Percentiles rank a stretch among this genome's conserved stretches.
Conservation (phyloP, 345 rosid genomes). For the Linum tenue region DNA sequence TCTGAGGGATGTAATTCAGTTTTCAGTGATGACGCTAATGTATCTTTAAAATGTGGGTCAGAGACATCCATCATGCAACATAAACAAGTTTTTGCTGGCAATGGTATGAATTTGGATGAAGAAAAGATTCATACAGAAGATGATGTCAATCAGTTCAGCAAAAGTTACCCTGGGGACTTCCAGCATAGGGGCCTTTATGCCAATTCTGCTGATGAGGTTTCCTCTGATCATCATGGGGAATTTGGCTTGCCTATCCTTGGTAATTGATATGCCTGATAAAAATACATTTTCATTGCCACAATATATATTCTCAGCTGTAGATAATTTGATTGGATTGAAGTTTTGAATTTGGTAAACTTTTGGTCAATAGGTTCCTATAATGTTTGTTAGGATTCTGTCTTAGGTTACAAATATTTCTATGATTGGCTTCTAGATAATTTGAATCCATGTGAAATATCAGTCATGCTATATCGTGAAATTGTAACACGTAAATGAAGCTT, state of each 20-base stretch:
- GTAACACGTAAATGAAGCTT: no score
- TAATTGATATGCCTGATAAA: conserved; percentile 14
- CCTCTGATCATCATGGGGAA: conserved; percentile 27
- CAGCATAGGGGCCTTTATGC: conserved; percentile 25
- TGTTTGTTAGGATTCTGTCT: no score
- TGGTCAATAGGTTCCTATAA: no score
- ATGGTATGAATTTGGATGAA: conserved; percentile 10
- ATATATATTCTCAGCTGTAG: no score
- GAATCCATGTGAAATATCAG: no score
- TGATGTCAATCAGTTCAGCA: conserved; percentile 17
- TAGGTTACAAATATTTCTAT: no score
- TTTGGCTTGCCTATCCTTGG: conserved; percentile 35
- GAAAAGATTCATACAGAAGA: conserved; percentile 20
- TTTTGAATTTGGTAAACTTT: no score
- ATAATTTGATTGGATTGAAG: no score
- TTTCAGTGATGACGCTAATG: conserved; percentile 24
- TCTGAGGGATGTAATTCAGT: conserved; percentile 22
- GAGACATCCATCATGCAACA: conserved; percentile 60
- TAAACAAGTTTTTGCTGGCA: conserved; percentile 19
- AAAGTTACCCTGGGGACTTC: conserved; percentile 14
- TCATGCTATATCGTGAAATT: no score
- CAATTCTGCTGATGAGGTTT: conserved; percentile 42
- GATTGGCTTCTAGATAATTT: no score
- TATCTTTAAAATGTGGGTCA: conserved; percentile 31
- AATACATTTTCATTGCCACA: no score